These are phyloP conservation scores for Populus tremula DNA, from an alignment of 345 rosid species.

Conservation along the genomic window DNA sequence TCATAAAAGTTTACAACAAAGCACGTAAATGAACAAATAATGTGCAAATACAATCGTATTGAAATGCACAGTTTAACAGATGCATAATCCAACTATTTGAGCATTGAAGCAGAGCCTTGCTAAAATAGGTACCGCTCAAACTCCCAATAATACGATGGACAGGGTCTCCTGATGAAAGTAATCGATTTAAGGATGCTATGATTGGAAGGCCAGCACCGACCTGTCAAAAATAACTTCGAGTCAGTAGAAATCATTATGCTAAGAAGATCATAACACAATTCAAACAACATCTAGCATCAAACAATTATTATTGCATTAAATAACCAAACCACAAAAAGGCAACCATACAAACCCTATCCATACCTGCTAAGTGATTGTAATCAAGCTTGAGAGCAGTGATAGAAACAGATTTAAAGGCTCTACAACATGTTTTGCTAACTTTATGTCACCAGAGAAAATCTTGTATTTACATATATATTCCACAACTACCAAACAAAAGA, in stretches of 20 bases:
- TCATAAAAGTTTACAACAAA: conserved; percentile 6
- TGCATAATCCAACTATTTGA: background rate
- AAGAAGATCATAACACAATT: background rate
- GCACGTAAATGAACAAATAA: background rate
- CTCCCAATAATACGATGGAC: conserved; percentile 65
- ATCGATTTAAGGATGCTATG: conserved; percentile 71
- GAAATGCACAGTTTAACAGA: conserved; percentile 2
- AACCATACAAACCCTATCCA: background rate
- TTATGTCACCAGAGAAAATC: background rate
- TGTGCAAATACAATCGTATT: background rate
- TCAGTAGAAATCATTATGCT: background rate
- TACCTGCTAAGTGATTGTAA: background rate
- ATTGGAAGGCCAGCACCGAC: conserved; percentile 99
- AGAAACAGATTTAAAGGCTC: background rate
- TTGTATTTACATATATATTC: background rate
- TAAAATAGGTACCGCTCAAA: conserved; percentile 64
- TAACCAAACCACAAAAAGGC: background rate
- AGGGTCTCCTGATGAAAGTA: conserved; percentile 79
- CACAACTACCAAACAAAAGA: background rate
- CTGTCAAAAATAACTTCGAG: conserved; percentile 23
- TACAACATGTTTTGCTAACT: background rate
- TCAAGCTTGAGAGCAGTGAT: background rate
- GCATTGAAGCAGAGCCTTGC: conserved; percentile 8
- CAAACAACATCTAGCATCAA: background rate
- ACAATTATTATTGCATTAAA: background rate